These are phyloP conservation scores for Tephrocybe sp. DNA, from an alignment of 768 basidiomycete species.

Conservation along the genomic window DNA sequence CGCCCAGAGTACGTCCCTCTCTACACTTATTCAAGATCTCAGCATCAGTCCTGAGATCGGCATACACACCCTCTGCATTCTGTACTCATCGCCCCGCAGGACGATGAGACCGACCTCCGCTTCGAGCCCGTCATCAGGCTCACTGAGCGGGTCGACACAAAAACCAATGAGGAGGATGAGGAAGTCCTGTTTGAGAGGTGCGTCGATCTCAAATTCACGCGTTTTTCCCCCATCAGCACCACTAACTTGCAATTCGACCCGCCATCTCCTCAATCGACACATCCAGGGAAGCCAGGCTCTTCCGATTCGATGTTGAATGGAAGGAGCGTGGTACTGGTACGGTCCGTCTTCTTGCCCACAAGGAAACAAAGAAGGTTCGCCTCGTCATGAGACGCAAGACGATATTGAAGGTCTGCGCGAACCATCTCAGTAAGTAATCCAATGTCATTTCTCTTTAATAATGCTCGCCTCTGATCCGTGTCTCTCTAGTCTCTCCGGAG, in stretches of 20 bases:
- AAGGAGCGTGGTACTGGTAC: conserved; percentile 98
- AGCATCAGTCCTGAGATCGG: conserved; percentile 14
- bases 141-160: conserved; percentile 92
- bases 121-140: conserved; percentile 97
- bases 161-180: conserved; percentile 96
- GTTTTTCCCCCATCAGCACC: conserved; percentile 30
- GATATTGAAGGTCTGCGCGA: conserved; percentile 99
- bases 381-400: conserved; percentile 99
- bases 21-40: conserved; percentile 11
- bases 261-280: conserved; percentile 10
- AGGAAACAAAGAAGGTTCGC: conserved; percentile 86
- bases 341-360: conserved; percentile 89
- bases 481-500: conserved; percentile 68
- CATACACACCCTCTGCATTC: background rate
- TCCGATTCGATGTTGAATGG: conserved; percentile 96
- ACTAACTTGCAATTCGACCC: conserved; percentile 22
- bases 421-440: conserved; percentile 76
- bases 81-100: conserved; percentile 33
- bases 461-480: conserved; percentile 2
- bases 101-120: conserved; percentile 84
- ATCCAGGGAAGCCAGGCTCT: conserved; percentile 93
- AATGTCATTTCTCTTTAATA: background rate
- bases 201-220: conserved; percentile 38
- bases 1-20: conserved; percentile 60
- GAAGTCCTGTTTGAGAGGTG: conserved; percentile 94